Evolutionary conservation across 2,329 filamentous ascomycete species (phyloP), one percentile per base, ranked within the genome.

Genomic region (Eutypella sp.): DNA sequence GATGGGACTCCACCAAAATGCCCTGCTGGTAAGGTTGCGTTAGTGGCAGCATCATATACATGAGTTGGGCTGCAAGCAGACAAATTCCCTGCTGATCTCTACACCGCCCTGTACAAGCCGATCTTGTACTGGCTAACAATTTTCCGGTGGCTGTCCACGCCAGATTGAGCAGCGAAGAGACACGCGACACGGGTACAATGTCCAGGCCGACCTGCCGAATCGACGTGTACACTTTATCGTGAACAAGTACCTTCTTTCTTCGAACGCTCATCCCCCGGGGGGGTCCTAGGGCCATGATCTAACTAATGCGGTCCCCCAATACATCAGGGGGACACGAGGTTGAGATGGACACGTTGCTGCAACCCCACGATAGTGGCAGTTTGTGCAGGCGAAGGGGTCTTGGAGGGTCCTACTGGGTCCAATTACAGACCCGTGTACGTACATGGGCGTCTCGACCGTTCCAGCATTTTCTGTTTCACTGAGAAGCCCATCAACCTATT

Each of bases 391-490:
- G 23, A 39, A 39, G 36, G 19, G 34, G n/a, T n/a, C n/a, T n/a
- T n/a, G n/a, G n/a, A n/a, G n/a, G n/a, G n/a, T n/a, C n/a, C 13
- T 16, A 11, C 34, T 19, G 18, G 18, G 5, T 20, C 36, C 36
- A 39, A 39, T 39, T 39, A 39, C 2, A 3, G 16, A 52, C 50
- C 54, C 53, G 53, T n/a, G n/a, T n/a, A n/a, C n/a, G n/a, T n/a
- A n/a, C 42, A 50, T 48, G 24, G 40, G 48, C 42, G 48, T 49
- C 45, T 52, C 48, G 53, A 57, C 42, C 50, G 43, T 63, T 65
- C 62, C 56, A 65, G 61, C 61, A 56, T 53, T 55, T 66, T 68
- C 64, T 51, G 66, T 68, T 68, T 69, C 65, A 67, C 57, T 56
- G 59, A 40, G 38, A 48, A 48, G 27, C 42, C 47, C 47, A 34